These are phyloP conservation scores for Panaeolus cyanescens DNA, from an alignment of 768 basidiomycete species.

Conservation along the genomic window DNA sequence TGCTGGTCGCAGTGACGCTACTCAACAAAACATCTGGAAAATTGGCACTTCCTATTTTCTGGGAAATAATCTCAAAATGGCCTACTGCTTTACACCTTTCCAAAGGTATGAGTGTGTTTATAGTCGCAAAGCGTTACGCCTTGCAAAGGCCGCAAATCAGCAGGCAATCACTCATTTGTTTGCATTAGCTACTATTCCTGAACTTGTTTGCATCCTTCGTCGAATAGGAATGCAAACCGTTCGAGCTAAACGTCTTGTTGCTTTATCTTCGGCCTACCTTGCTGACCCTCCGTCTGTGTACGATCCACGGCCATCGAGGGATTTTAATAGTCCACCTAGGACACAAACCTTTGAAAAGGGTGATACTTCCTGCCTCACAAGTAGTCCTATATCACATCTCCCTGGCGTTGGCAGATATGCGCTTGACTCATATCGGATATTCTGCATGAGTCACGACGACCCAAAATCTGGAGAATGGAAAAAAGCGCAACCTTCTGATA, in stretches of 20 bases:
- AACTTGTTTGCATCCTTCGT: slow-evolving; percentile 47
- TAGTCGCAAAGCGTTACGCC: not conserved
- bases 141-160: too few relatives aligned
- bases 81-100: slow-evolving; percentile 56
- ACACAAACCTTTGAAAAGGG: slow-evolving; percentile 15
- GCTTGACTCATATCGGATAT: slow-evolving; percentile 76
- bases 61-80: slow-evolving; percentile 56
- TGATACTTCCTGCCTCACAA: slow-evolving; percentile 35
- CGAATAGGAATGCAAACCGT: slow-evolving; percentile 62
- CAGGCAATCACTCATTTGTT: not conserved
- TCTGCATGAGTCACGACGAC: slow-evolving; percentile 42
- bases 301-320: slow-evolving; percentile 34
- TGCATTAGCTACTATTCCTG: slow-evolving; percentile 39
- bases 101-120: slow-evolving; percentile 39
- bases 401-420: slow-evolving; percentile 74
- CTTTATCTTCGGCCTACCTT: slow-evolving; percentile 54
- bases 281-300: slow-evolving; percentile 38
- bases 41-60: slow-evolving; percentile 66
- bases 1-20: slow-evolving; percentile 65
- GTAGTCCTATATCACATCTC: slow-evolving; percentile 54
- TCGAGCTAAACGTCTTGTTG: slow-evolving; percentile 56
- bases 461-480: slow-evolving; percentile 57
- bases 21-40: slow-evolving; percentile 72
- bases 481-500: slow-evolving; percentile 62
- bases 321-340: slow-evolving; percentile 7